Percentiles rank a stretch among this genome's conserved stretches.
Conservation (phyloP, 768 basidiomycete genomes). For the Dacryopinax primogenitus region DNA sequence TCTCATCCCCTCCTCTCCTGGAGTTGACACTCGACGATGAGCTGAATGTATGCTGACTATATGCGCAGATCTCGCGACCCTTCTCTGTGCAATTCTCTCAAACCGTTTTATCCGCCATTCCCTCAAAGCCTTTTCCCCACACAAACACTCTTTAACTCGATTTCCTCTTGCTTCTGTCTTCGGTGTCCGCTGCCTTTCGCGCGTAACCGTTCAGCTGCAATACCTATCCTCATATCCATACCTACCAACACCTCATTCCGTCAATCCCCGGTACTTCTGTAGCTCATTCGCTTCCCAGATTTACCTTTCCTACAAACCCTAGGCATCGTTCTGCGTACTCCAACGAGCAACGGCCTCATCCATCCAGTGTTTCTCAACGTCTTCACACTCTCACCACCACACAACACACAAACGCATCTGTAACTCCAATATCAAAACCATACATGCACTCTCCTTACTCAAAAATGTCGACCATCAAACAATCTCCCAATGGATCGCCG, state of each 20-base stretch:
- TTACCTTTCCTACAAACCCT: conserved; percentile 5
- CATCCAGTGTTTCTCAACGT: not conserved
- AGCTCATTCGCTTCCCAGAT: conserved; percentile 3
- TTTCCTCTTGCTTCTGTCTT: not conserved
- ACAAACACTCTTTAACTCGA: not conserved
- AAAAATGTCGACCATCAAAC: conserved; percentile 9
- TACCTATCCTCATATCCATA: not conserved
- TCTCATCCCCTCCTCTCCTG: not conserved
- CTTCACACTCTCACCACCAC: conserved; percentile 10
- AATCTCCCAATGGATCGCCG: not conserved
- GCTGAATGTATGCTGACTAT: conserved; percentile 7
- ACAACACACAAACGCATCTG: conserved; percentile 15
- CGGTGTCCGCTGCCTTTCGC: conserved; percentile 9
- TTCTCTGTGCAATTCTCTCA: conserved; percentile 8
- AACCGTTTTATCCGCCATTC: not conserved
- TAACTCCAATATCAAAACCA: conserved; percentile 11
- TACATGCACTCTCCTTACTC: conserved; percentile 8
- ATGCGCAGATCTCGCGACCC: conserved; percentile 12
- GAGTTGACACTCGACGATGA: not conserved
- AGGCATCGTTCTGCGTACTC: conserved; percentile 6
- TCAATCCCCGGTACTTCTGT: not conserved
- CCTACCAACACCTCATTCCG: not conserved
- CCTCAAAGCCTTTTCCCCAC: not conserved
- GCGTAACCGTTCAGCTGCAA: conserved; percentile 7
- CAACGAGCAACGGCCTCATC: not conserved